phyloP scores from a whole-genome alignment of 2,329 filamentous ascomycete genomes.

The Xylogone sp. region DNA sequence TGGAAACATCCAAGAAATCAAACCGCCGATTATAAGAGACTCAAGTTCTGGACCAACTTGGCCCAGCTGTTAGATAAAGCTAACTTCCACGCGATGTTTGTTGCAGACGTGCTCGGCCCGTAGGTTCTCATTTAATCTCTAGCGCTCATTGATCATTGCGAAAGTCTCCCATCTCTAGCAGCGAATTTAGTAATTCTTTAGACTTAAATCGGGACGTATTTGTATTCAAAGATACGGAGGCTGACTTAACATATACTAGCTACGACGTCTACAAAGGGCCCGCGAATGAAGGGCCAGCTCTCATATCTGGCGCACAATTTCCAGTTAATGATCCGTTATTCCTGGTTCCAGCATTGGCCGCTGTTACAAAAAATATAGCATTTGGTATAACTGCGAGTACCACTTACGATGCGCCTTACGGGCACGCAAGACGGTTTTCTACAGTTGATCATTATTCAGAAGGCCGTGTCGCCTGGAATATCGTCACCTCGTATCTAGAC shows the following conservation, averaged over 20 bases:
- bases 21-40: slow-evolving; percentile 14
- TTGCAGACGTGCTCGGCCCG: slow-evolving; percentile 30
- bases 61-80: slow-evolving; percentile 34
- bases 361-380: slow-evolving; percentile 57
- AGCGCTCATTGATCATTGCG: too few species aligned
- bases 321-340: slow-evolving; percentile 45
- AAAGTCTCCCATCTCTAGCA: too few species aligned
- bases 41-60: slow-evolving; percentile 31
- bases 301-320: background rate
- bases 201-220: background rate
- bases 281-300: background rate
- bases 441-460: slow-evolving; percentile 53
- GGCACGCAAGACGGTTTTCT: background rate
- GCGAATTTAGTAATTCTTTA: too few species aligned
- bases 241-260: background rate
- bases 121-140: background rate
- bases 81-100: slow-evolving; percentile 36
- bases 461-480: slow-evolving; percentile 44
- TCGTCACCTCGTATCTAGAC: slow-evolving; percentile 65
- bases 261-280: slow-evolving; percentile 6
- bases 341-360: slow-evolving; percentile 62
- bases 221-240: background rate
- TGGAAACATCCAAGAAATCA: slow-evolving; percentile 27
- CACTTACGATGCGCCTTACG: slow-evolving; percentile 62
- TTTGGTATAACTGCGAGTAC: slow-evolving; percentile 65